Evolutionary conservation across 176 grass and related monocot species (phyloP), one percentile per base, ranked within the genome.

Genomic region (Cenchrus purpureus): DNA sequence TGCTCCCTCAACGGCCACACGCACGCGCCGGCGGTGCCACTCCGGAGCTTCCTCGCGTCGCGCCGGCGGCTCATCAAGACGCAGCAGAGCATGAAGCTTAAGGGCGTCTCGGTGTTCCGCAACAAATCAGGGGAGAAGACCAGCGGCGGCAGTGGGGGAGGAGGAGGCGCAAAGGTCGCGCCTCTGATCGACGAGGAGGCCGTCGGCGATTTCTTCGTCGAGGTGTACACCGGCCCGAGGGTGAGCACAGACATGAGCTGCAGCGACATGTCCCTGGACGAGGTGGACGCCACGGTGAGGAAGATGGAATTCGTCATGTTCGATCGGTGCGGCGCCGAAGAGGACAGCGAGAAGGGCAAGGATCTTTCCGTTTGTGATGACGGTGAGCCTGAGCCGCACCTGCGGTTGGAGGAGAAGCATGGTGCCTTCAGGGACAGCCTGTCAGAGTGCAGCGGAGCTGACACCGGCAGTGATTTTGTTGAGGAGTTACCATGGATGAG

Each of bases 31-130:
- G 68, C 90, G 52, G 94, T 89, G 78, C 91, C 97, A 28, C 87
- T 98, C 48, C 94, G 86, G 84, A 86, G 88, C 56, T 95, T 98
- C 83, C 85, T 95, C 48, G 91, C 97, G 20, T 90, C 71, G 59
- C 92, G 89, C 48, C 89, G 93, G 19, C 87, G 88, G 44, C 80
- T 95, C 40, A 90, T 98, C 78, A 98, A 94, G 87, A 89, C 93
- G 86, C 97, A 98, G 85, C 87, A 93, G 89, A 95, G 86, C 74
- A 91, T 98, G 87, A 95, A 94, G 88, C 85, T 94, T 52, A 98
- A 75, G 87, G 91, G 97, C 77, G 52, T 92, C 59, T 90, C 93
- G 11, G 89, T 89, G 12, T 92, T 95, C 84, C 89, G 91, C 64
- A 87, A 60, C 48, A 87, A 72, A 6, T 20, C 89, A 4, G 85